Evolutionary conservation across 78 protist genomes (phyloP), one percentile per base, ranked within the genome.

Genomic region (slime mould (Dictyostelium discoideum)): DNA sequence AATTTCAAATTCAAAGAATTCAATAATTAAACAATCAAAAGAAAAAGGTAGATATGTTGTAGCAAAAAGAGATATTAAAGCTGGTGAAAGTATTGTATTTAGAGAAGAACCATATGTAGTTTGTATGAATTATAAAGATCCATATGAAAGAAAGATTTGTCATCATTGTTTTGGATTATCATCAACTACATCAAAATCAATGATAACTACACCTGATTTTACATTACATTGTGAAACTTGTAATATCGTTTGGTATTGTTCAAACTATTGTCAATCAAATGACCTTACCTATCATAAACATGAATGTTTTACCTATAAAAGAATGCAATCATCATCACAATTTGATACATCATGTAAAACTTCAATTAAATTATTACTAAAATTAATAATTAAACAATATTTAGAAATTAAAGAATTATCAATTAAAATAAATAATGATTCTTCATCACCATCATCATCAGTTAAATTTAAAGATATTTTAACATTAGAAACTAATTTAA

Each of bases 11-110:
- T 80, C 57, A 80, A 32, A 37, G 22, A 63, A 44, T 32, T 74
- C 82, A n/a, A 86, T 74, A 13, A 57, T 76, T 18, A 79, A 79
- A 79, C 29, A 79, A 14, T 79, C 84, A 79, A 40, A 50, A 78
- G 85, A 79, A 40, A 26, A 82, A 50, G 93, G 93, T 11, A 87
- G 79, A 77, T 78, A 78, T 79, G 81, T 87, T 6, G 85, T 87
- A 0, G 93, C 93, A 5, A n/a, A 40, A 14, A 10, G 22, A 60
- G 81, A 76, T 32, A 78, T 87, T 42, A 57, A 57, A 39, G 18
- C 67, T 24, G 93, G 93, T 79, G 65, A 76, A 18, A 42, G 18
- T 42, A 40, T 78, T n/a, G 44, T 78, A 26, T 39, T 87, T 26
- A 46, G 85, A 26, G 93, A 87, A 20, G 24, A 37, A 37, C 93